Evolutionary conservation across 2,329 filamentous ascomycete species (phyloP).

Genomic region (Ceratocystis eucalypticola): DNA sequence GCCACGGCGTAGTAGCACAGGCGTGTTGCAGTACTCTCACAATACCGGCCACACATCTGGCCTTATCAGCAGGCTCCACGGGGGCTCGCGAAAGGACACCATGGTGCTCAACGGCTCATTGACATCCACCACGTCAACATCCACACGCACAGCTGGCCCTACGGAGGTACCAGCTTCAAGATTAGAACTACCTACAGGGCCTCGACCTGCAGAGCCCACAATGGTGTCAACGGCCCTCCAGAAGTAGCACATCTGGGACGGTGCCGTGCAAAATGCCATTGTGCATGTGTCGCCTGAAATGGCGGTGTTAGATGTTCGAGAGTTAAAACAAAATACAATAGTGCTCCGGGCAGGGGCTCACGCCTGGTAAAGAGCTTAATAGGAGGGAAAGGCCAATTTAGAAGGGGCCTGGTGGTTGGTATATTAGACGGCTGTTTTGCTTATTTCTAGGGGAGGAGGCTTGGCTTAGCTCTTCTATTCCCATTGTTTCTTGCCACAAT

Average conservation of each 20-base stretch:
- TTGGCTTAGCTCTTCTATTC: neutral
- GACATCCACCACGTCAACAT: neutral
- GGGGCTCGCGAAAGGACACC: neutral
- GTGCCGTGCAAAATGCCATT: conserved; percentile 7
- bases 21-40: conserved; percentile 4
- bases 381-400: neutral
- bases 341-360: conserved; percentile 11
- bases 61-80: conserved; percentile 12
- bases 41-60: neutral
- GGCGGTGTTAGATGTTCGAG: conserved; percentile 11
- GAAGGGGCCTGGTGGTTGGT: neutral
- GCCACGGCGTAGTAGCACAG: conserved; percentile 9
- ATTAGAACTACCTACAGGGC: too few relatives aligned
- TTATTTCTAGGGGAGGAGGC: too few relatives aligned
- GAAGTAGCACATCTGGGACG: conserved; percentile 18
- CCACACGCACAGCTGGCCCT: neutral
- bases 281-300: conserved; percentile 11
- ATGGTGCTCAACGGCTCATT: neutral
- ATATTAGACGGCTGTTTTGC: neutral
- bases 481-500: neutral
- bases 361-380: neutral
- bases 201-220: too few relatives aligned
- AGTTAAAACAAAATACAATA: conserved; percentile 13
- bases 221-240: neutral
- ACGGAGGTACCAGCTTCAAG: too few relatives aligned